phyloP scores from a whole-genome alignment of 805 yeast genomes.

The Kodamaea kaohsiungensis region DNA sequence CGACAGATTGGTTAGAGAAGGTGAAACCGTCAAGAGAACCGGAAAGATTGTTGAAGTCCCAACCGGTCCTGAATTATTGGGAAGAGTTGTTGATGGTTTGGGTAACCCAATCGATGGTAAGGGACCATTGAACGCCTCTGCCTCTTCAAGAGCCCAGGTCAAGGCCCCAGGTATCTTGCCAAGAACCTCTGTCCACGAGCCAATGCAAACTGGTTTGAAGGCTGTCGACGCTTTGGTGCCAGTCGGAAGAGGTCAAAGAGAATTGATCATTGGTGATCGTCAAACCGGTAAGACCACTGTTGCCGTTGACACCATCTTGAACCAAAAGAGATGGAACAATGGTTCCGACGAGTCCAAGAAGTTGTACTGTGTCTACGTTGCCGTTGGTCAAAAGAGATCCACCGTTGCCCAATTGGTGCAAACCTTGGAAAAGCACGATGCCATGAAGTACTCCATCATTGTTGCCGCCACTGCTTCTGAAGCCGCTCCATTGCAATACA shows the following conservation, averaged over 20 bases:
- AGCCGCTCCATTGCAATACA: slow-evolving; percentile 99
- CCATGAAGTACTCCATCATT: slow-evolving; percentile 94
- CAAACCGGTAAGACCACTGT: slow-evolving; percentile 99
- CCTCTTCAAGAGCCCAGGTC: slow-evolving; percentile 92
- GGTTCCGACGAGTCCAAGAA: slow-evolving; percentile 96
- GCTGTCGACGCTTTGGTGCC: slow-evolving; percentile 99
- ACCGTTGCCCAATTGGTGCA: slow-evolving; percentile 99
- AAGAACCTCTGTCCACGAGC: slow-evolving; percentile 97
- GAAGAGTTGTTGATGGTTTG: slow-evolving; percentile 99
- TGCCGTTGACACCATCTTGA: slow-evolving; percentile 96
- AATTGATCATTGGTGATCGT: slow-evolving; percentile 99
- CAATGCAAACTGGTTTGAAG: slow-evolving; percentile 99
- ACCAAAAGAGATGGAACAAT: slow-evolving; percentile 98
- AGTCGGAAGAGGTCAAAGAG: slow-evolving; percentile 99
- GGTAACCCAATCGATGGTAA: slow-evolving; percentile 99
- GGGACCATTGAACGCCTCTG: slow-evolving; percentile 91
- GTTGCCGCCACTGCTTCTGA: slow-evolving; percentile 99
- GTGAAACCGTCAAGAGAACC: slow-evolving; percentile 99
- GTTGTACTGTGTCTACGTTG: slow-evolving; percentile 99
- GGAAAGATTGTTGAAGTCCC: slow-evolving; percentile 99
- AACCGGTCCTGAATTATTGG: slow-evolving; percentile 96
- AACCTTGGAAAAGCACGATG: slow-evolving; percentile 97
- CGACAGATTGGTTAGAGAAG: slow-evolving; percentile 97
- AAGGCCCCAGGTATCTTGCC: slow-evolving; percentile 99
- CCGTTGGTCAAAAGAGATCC: slow-evolving; percentile 99